Evolutionary conservation across 805 yeast species (phyloP).

Genomic region (Myxozyma vanderwaltii): DNA sequence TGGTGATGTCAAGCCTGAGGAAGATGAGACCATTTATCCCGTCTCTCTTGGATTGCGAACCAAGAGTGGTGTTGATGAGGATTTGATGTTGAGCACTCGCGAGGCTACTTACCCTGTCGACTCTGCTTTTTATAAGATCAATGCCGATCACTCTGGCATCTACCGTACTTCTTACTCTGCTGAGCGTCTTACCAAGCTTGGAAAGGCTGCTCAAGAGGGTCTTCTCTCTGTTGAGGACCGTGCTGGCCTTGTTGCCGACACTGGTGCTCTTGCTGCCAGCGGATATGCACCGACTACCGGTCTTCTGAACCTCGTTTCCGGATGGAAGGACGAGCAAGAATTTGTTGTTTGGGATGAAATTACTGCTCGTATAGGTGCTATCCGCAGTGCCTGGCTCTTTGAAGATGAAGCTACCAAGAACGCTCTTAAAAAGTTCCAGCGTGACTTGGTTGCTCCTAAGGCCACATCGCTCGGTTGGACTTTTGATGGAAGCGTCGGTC

Average conservation of each 20-base stretch:
- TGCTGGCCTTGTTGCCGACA: slow-evolving; percentile 65
- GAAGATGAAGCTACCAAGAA: slow-evolving; percentile 48
- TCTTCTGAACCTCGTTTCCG: slow-evolving; percentile 52
- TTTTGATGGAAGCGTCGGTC: slow-evolving; percentile 57
- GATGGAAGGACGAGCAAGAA: slow-evolving; percentile 55
- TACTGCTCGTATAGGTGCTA: slow-evolving; percentile 45
- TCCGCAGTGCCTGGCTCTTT: slow-evolving; percentile 53
- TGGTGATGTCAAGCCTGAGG: slow-evolving; percentile 62
- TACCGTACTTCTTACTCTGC: slow-evolving; percentile 60
- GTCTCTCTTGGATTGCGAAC: slow-evolving; percentile 60
- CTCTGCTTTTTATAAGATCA: slow-evolving; percentile 55
- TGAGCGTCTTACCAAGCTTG: slow-evolving; percentile 55
- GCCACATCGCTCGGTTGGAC: slow-evolving; percentile 64
- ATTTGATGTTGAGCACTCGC: slow-evolving; percentile 57
- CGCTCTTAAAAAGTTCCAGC: slow-evolving; percentile 50
- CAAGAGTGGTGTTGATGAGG: slow-evolving; percentile 60
- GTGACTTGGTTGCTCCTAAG: slow-evolving; percentile 58
- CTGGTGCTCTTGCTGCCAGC: slow-evolving; percentile 56
- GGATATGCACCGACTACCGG: slow-evolving; percentile 54
- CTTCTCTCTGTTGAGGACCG: slow-evolving; percentile 60
- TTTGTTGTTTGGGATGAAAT: slow-evolving; percentile 61
- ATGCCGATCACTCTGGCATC: slow-evolving; percentile 62
- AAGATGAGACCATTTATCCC: slow-evolving; percentile 57
- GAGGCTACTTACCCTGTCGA: slow-evolving; percentile 51
- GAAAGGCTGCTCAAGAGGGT: slow-evolving; percentile 54